These are phyloP conservation scores for Cerrena zonata DNA, from an alignment of 1,284 basidiomycete genomes.

Conservation along the genomic window DNA sequence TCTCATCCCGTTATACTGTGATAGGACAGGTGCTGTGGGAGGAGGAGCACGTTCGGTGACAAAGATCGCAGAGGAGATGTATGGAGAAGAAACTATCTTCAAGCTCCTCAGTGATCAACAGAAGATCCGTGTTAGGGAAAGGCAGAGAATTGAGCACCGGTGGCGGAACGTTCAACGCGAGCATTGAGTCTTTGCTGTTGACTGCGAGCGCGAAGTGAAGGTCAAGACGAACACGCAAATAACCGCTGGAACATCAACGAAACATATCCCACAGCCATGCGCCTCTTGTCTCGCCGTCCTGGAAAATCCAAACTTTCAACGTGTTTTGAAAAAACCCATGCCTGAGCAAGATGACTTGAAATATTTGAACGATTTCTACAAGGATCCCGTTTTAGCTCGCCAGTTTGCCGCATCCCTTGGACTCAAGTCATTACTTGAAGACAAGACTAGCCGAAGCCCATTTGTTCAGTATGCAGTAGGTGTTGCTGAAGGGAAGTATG, in stretches of 20 bases:
- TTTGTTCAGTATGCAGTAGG: constrained; percentile 7
- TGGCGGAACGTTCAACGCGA: background rate
- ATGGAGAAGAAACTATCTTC: background rate
- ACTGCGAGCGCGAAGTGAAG: background rate
- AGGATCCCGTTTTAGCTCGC: background rate
- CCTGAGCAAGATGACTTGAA: constrained; percentile 1
- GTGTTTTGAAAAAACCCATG: background rate
- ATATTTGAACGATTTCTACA: background rate
- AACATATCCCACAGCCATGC: no score
- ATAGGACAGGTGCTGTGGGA: background rate
- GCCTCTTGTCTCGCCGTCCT: background rate
- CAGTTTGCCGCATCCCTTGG: background rate
- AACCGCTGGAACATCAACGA: background rate
- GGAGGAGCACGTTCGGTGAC: background rate
- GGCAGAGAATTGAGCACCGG: background rate
- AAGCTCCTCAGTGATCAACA: background rate
- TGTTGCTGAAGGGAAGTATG: constrained; percentile 7
- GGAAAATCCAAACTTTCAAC: background rate
- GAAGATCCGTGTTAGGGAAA: background rate
- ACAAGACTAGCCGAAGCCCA: background rate
- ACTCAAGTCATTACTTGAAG: constrained; percentile 1
- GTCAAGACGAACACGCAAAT: background rate
- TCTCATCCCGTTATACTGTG: background rate
- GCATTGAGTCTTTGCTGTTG: background rate
- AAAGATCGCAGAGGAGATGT: background rate